Evolutionary conservation across 208 protist species (phyloP).

Genomic region (Acanthamoeba castellanii): DNA sequence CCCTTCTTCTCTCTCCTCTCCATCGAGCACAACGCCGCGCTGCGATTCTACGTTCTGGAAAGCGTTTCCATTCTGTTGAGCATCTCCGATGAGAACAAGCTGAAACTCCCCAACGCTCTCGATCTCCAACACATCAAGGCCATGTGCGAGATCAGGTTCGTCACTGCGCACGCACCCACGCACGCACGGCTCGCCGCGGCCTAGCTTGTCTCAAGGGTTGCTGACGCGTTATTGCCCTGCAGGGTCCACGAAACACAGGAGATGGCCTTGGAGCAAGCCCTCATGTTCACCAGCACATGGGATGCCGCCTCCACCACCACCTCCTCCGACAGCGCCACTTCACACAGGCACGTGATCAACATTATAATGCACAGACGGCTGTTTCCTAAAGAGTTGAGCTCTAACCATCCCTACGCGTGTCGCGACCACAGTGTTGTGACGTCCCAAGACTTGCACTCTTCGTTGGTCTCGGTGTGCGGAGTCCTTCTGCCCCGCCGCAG

Average conservation of each 20-base stretch:
- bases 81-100: slow-evolving; percentile 63
- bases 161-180: not conserved
- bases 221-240: not conserved
- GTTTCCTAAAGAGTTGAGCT: no score
- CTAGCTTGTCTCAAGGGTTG: not conserved
- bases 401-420: no score
- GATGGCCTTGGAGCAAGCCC: slow-evolving; percentile 27
- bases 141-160: slow-evolving; percentile 24
- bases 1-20: slow-evolving; percentile 68
- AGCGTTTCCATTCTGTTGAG: slow-evolving; percentile 45
- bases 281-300: slow-evolving; percentile 70
- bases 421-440: not conserved
- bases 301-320: not conserved
- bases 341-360: not conserved
- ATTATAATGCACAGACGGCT: no score
- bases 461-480: slow-evolving; percentile 54
- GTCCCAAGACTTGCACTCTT: not conserved
- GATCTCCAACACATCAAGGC: slow-evolving; percentile 31
- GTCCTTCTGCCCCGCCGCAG: slow-evolving; percentile 45
- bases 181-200: not conserved
- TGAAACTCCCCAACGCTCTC: not conserved
- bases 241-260: slow-evolving; percentile 25
- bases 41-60: slow-evolving; percentile 48
- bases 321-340: not conserved
- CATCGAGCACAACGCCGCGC: not conserved